Conservation (phyloP, 768 basidiomycete species). For the Pisolithus albus region DNA sequence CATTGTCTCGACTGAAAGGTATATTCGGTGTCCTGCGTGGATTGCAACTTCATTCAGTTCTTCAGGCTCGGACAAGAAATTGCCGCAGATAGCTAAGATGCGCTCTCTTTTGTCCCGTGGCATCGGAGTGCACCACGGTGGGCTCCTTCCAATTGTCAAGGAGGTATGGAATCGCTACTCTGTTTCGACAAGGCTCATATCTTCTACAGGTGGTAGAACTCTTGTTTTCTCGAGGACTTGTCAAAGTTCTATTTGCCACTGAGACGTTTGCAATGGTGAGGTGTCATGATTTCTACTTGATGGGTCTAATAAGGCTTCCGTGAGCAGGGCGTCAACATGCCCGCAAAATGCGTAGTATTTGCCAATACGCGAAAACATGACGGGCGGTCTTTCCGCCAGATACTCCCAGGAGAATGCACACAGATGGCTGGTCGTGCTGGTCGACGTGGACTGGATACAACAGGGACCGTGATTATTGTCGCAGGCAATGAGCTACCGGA, state of each 20-base stretch:
- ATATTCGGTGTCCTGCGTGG: conserved; percentile 9
- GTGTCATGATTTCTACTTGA: neutral
- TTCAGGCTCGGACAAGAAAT: conserved; percentile 79
- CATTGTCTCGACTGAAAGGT: conserved; percentile 89
- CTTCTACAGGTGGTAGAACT: conserved; percentile 81
- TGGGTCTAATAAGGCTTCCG: conserved; percentile 7
- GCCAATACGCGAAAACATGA: conserved; percentile 94
- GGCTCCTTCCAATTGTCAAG: conserved; percentile 92
- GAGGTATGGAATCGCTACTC: conserved; percentile 49
- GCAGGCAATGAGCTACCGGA: conserved; percentile 82
- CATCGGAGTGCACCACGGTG: conserved; percentile 97
- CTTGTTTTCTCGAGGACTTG: conserved; percentile 88
- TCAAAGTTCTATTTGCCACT: conserved; percentile 95
- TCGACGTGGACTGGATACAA: conserved; percentile 88
- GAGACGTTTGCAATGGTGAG: conserved; percentile 98
- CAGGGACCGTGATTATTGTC: conserved; percentile 91
- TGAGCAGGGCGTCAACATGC: conserved; percentile 95
- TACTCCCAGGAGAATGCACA: conserved; percentile 89
- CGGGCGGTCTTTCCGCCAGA: conserved; percentile 84
- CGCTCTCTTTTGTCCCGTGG: conserved; percentile 84
- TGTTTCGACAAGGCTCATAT: conserved; percentile 2
- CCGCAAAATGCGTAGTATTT: conserved; percentile 94
- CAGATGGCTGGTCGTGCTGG: conserved; percentile 99
- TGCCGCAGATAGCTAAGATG: conserved; percentile 92
- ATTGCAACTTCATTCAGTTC: conserved; percentile 2